A percentile compares a stretch with the other conserved stretches of the same genome.
phyloP scores from a whole-genome alignment of 2,329 filamentous ascomycete species.

The Ampelomyces quisqualis region DNA sequence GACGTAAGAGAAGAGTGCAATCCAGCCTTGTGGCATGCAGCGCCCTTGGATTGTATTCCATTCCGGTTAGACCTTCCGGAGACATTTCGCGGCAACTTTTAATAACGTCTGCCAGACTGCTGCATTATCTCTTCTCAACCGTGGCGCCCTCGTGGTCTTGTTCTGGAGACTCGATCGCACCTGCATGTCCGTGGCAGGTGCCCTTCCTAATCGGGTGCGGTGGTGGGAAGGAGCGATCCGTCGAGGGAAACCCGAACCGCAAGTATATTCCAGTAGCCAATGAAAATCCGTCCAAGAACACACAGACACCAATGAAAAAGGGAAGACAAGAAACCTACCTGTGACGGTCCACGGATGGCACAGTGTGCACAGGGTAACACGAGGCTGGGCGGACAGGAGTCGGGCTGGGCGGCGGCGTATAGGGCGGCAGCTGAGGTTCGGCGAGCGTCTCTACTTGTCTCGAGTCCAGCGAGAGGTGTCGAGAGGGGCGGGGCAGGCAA shows the following conservation, averaged over 20 bases:
- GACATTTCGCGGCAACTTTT: no score
- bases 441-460: constrained; percentile 31
- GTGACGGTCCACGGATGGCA: constrained; percentile 24
- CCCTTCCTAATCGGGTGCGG: constrained; percentile 1
- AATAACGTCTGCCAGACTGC: neutral
- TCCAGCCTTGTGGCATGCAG: constrained; percentile 10
- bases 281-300: neutral
- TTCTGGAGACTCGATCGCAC: neutral
- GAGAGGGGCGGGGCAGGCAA: constrained; percentile 19
- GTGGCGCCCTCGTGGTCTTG: neutral
- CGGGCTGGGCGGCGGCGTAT: constrained; percentile 36
- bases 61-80: neutral
- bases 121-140: constrained; percentile 1
- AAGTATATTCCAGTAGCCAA: neutral
- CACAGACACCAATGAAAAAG: constrained; percentile 13
- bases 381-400: constrained; percentile 30
- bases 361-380: constrained; percentile 24
- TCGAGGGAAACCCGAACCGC: neutral
- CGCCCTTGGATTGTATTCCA: constrained; percentile 6
- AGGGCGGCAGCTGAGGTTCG: constrained; percentile 44
- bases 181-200: neutral
- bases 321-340: constrained; percentile 29
- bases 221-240: neutral
- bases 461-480: constrained; percentile 35
- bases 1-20: constrained; percentile 11